Conservation (phyloP, 2,329 filamentous ascomycete genomes). For the Huntiella decipiens region DNA sequence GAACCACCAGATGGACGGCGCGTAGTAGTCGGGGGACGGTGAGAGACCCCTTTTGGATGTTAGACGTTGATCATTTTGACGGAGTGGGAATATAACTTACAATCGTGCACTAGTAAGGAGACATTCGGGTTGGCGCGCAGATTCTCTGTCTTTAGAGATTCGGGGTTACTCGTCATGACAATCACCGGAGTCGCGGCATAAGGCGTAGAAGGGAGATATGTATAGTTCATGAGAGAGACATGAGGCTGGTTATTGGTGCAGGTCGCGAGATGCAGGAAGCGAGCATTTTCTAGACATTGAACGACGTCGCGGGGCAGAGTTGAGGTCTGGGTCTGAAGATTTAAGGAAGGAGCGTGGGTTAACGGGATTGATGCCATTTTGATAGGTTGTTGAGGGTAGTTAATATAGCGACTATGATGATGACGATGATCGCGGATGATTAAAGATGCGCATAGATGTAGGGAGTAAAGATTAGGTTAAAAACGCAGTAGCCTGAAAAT, state of each 20-base stretch:
- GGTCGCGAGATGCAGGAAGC: constrained; percentile 92
- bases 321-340: constrained; percentile 48
- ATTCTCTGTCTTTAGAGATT: constrained; percentile 64
- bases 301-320: constrained; percentile 69
- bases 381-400: too few relatives aligned
- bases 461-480: too few relatives aligned
- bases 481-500: too few relatives aligned
- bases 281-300: constrained; percentile 79
- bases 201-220: constrained; percentile 68
- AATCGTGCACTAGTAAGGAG: constrained; percentile 91
- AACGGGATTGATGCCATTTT: constrained; percentile 43
- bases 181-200: constrained; percentile 59
- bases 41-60: constrained; percentile 50
- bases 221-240: constrained; percentile 98
- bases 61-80: background rate
- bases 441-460: too few relatives aligned
- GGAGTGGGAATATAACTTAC: constrained; percentile 19
- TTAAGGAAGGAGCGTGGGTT: constrained; percentile 56
- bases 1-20: constrained; percentile 41
- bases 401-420: too few relatives aligned
- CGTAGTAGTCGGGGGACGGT: constrained; percentile 61
- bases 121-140: constrained; percentile 70
- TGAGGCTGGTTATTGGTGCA: constrained; percentile 69
- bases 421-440: too few relatives aligned
- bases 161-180: constrained; percentile 77